Evolutionary conservation across 179 eudicot species (phyloP).

Genomic region (Beta lomatogona): DNA sequence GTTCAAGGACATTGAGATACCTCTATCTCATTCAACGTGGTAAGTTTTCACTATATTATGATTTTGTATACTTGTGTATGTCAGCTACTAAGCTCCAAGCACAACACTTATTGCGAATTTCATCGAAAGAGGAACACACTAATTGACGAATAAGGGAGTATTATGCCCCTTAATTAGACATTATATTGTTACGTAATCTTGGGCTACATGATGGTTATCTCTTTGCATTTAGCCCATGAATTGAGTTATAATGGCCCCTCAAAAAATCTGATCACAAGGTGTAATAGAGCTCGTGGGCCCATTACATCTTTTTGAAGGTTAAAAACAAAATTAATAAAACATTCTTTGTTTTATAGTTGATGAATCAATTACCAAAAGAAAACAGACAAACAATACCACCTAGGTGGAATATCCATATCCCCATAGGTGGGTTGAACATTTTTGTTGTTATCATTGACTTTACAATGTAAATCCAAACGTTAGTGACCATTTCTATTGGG

Average conservation of each 20-base stretch:
- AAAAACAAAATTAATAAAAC: too few species aligned
- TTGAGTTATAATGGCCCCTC: not conserved
- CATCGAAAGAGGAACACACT: not conserved
- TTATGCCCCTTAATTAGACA: too few species aligned
- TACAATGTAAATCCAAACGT: not conserved
- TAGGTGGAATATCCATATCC: too few species aligned
- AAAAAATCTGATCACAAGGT: not conserved
- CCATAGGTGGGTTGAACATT: not conserved
- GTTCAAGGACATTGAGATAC: too few species aligned
- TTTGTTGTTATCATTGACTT: not conserved
- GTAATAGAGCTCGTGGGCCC: not conserved
- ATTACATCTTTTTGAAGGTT: not conserved
- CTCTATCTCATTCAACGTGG: too few species aligned
- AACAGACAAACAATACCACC: too few species aligned
- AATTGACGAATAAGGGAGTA: not conserved
- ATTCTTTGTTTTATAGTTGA: not conserved
- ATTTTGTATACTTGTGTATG: too few species aligned
- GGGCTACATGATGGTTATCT: constrained; percentile 3
- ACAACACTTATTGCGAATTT: too few species aligned
- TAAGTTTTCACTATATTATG: too few species aligned
- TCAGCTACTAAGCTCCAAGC: too few species aligned
- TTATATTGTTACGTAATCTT: too few species aligned
- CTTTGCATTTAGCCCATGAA: not conserved
- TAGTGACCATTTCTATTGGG: constrained; percentile 6
- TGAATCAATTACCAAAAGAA: not conserved